Base-by-base conservation (phyloP, 2,329 filamentous ascomycete species). In the Zymoseptoria tritici region DNA sequence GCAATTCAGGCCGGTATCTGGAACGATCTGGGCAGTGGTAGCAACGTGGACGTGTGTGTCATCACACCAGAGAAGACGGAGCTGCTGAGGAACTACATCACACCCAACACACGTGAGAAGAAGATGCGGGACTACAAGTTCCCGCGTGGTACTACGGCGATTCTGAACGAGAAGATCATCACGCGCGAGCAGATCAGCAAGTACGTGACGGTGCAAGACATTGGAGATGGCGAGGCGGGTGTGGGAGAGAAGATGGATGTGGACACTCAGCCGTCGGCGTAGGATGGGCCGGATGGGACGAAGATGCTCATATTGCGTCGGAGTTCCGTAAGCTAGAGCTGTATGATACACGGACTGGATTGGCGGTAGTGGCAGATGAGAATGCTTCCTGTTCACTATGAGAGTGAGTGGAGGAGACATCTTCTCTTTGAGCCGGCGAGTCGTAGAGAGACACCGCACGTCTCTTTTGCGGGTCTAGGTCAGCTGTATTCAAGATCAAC, bases 1-100 rank as follows among this genome's bases (percentile, higher is more conserved):
- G 93, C 93, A 53, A 97, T 99, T 72, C 82, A 91, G 79, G 89
- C 95, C 9, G 94, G 94, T 86, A 96, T 99, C 78, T 99, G 94
- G 81, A 99, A 99, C 81, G 94, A 99, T 78, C 75, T 99, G 74
- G 94, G 94, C 13, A 97, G 91, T 3, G 94, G 94, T 70, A 96
- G 90, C 74, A 99, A 99, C 74, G 94, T 99, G 60, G 95, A 99
- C 73, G 89, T 99, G 36, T 93, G 91, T 65, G 85, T 99, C 70
- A 99, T 99, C 74, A 96, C 93, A 62, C 84, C 87, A 70, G 92
- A 97, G 70, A 97, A 96, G 86, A 96, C 94, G 26, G 94, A 90
- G 26, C 78, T 99, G 73, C 83, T 95, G 83, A 84, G 94, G 72
- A 96, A 96, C 79, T 94, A 89, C 80, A 88, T 95, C 75, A 93